Evolutionary conservation across 116 monocot species (phyloP).

Genomic region (Phalaenopsis hybrid): DNA sequence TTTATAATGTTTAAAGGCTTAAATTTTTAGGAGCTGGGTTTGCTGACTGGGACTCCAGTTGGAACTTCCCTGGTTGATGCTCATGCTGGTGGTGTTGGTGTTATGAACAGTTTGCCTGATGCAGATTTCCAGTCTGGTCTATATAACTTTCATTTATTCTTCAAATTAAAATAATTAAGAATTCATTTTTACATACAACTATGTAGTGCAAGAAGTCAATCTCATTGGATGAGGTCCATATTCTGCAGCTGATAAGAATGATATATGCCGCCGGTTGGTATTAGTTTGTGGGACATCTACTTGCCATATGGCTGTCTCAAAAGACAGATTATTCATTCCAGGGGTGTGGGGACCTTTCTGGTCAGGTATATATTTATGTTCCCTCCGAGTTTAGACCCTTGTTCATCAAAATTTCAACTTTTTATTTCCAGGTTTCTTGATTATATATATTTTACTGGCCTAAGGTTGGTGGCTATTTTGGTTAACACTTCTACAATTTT

Average conservation of each 20-base stretch:
- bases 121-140: conserved; percentile 26
- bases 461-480: not conserved
- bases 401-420: not conserved
- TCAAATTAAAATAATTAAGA: not conserved
- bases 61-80: conserved; percentile 96
- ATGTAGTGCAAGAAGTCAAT: conserved; percentile 1
- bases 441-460: not conserved
- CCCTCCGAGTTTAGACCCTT: not conserved
- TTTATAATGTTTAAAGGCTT: not conserved
- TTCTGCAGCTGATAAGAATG: conserved; percentile 43
- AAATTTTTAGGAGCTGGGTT: conserved; percentile 64
- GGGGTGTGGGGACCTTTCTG: conserved; percentile 98
- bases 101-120: conserved; percentile 66
- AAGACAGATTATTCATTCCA: conserved; percentile 70
- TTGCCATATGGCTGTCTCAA: conserved; percentile 97
- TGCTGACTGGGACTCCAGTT: conserved; percentile 80
- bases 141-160: conserved; percentile 6
- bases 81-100: conserved; percentile 98
- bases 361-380: conserved; percentile 55
- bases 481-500: not conserved
- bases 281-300: conserved; percentile 98
- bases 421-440: not conserved
- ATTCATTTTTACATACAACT: not conserved
- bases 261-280: conserved; percentile 73
- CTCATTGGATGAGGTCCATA: not conserved